Base-by-base conservation (phyloP, 192 early-diverging fungal genomes). In the Coemansia sp. region DNA sequence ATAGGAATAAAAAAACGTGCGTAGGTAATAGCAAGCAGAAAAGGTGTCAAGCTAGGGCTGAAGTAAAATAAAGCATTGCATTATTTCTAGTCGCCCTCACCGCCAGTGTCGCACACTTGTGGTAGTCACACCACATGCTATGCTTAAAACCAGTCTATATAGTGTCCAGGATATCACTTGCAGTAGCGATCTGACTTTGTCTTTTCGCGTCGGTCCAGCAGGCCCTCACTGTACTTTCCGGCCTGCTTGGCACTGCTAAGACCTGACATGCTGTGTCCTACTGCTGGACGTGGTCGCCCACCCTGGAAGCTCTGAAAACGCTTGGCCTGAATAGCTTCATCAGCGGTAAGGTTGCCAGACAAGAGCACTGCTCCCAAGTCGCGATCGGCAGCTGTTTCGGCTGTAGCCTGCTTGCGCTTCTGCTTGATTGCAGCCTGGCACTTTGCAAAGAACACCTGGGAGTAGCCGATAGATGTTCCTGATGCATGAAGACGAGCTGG, bases 181-280 rank as follows among this genome's bases (percentile, higher is more conserved):
- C 67, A 69, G 28, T 62, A 69, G 39, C 60, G 28, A 33, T 69
- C 59, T 5, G 67, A 60, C 34, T 69, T 69, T 20, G 55, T 9
- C 31, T 69, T 69, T 28, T 61, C 51, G 10, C 59, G 59, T 36
- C 35, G 48, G 28, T 69, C 67, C 8, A 69, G 60, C 34, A 69
- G 46, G 6, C 36, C 21, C 36, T 69, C 67, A 2, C 34, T n/a
- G 48, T 61, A 43, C 13, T 43, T 61, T 21, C 57, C 60, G 26
- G 28, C 39, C 24, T 14, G 21, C 34, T 62, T 56, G 16, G 35
- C 21, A 10, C 40, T 36, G 35, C 31, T 14, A n/a, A 56, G 28
- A n/a, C 34, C 53, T 1, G 31, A 9, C 8, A 20, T 33, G 28
- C 14, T 18, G 28, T n/a, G 53, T 1, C n/a, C 60, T 4, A 5